A percentile compares a stretch with the other conserved stretches of the same genome.
Evolutionary conservation across 805 yeast species (phyloP).

Genomic region (Pachysolen tannophilus): DNA sequence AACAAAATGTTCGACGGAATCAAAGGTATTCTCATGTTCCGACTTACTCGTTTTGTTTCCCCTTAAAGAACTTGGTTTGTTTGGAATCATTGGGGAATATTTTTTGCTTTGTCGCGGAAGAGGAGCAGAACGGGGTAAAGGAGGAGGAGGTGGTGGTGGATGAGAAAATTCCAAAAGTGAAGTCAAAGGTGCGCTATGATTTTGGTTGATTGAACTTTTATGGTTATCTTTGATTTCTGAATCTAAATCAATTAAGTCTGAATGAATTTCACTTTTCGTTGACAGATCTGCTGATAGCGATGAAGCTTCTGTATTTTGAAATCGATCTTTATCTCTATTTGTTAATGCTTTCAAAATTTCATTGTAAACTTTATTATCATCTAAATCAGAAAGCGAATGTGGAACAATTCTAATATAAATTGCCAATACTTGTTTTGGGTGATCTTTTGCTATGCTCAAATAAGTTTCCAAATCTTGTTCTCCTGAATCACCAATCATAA

Average conservation of each 20-base stretch:
- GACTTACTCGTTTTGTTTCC: constrained; percentile 18
- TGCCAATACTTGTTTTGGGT: constrained; percentile 59
- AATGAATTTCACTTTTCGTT: constrained; percentile 11
- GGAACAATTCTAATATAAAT: constrained; percentile 77
- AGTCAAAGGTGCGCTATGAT: no score
- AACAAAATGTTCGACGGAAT: no score
- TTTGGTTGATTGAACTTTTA: no score
- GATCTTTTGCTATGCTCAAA: constrained; percentile 51
- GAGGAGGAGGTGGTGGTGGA: no score
- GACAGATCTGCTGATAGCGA: constrained; percentile 7
- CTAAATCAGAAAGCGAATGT: constrained; percentile 53
- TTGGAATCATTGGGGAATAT: constrained; percentile 36
- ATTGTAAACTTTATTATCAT: constrained; percentile 22
- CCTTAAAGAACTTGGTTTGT: constrained; percentile 34
- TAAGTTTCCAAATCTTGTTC: constrained; percentile 94
- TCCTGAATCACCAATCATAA: constrained; percentile 92
- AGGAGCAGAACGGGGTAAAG: no score
- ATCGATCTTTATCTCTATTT: constrained; percentile 15
- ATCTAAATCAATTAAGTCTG: constrained; percentile 31
- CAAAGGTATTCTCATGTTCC: no score
- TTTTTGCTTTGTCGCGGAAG: no score
- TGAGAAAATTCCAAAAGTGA: no score
- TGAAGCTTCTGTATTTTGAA: not conserved
- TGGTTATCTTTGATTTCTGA: constrained; percentile 1
- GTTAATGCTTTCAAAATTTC: not conserved